Evolutionary conservation across 176 grass and related monocot species (phyloP).

Genomic region (Tillandsia fasciculata): DNA sequence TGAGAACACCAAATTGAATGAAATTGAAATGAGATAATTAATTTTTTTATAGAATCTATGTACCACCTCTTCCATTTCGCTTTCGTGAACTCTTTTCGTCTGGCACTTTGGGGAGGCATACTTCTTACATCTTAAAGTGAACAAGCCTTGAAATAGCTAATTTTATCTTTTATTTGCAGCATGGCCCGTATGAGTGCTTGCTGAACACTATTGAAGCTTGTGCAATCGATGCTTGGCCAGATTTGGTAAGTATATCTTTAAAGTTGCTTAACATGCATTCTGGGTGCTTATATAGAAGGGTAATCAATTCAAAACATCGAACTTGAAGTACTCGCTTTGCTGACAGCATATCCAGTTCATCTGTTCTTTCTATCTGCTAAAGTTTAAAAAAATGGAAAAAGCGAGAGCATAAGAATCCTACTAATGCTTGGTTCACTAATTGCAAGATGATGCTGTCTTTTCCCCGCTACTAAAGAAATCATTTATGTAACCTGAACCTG

Average conservation of each 20-base stretch:
- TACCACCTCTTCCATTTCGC: background rate
- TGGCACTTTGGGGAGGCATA: background rate
- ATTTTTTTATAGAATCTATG: no score
- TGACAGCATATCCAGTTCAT: background rate
- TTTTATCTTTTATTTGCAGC: conserved; percentile 37
- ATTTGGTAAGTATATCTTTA: conserved; percentile 45
- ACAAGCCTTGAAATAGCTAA: background rate
- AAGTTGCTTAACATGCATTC: background rate
- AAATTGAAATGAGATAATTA: no score
- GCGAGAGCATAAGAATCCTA: no score
- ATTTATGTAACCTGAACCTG: no score
- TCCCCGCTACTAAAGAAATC: no score
- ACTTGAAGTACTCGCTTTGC: no score
- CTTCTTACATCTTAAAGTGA: background rate
- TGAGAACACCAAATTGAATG: no score
- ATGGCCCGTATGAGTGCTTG: conserved; percentile 74
- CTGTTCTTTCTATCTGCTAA: no score
- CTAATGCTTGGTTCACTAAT: no score
- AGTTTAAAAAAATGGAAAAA: no score
- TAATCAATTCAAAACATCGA: no score
- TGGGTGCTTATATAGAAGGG: background rate
- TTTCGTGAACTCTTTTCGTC: background rate
- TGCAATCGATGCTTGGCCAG: conserved; percentile 71
- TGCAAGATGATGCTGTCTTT: no score
- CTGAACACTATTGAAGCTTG: conserved; percentile 87